Conservation (phyloP, 306 rosid species). For the Quercus engelmannii region DNA sequence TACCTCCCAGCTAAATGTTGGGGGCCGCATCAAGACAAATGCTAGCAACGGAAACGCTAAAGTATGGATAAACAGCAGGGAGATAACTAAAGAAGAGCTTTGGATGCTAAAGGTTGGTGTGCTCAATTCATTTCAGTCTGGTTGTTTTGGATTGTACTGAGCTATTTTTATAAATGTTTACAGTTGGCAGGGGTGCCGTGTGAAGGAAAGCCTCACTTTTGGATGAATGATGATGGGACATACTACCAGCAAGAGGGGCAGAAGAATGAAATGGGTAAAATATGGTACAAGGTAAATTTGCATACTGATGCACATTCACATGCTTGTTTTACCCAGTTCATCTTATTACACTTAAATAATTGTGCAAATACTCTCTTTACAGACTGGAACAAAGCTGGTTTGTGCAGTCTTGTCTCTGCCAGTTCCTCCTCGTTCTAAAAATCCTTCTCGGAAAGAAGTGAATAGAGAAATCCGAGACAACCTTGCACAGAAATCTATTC, state of each 20-base stretch:
- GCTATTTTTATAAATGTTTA: conserved; percentile 19
- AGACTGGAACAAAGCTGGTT: conserved; percentile 46
- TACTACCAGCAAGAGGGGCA: conserved; percentile 70
- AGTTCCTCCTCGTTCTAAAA: conserved; percentile 33
- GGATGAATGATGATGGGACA: conserved; percentile 66
- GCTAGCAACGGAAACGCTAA: conserved; percentile 73
- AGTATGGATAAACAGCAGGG: conserved; percentile 51
- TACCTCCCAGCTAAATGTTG: conserved; percentile 43
- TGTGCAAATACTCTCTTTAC: conserved; percentile 13
- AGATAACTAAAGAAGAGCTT: conserved; percentile 56
- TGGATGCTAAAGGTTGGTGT: conserved; percentile 50
- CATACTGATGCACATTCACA: conserved; percentile 1
- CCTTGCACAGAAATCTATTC: conserved; percentile 24
- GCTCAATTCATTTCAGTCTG: neutral
- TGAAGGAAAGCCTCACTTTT: conserved; percentile 56
- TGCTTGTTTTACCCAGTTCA: conserved; percentile 3
- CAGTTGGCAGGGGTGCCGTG: conserved; percentile 70
- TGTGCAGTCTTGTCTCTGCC: conserved; percentile 57
- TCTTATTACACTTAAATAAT: neutral
- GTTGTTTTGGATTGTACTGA: neutral
- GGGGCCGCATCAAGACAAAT: conserved; percentile 35
- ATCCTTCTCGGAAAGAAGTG: conserved; percentile 13
- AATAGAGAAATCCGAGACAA: neutral
- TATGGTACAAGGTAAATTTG: conserved; percentile 67
- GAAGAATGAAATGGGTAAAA: conserved; percentile 36